phyloP scores from a whole-genome alignment of 306 rosid species.

The Amphicarpaea edgeworthii region DNA sequence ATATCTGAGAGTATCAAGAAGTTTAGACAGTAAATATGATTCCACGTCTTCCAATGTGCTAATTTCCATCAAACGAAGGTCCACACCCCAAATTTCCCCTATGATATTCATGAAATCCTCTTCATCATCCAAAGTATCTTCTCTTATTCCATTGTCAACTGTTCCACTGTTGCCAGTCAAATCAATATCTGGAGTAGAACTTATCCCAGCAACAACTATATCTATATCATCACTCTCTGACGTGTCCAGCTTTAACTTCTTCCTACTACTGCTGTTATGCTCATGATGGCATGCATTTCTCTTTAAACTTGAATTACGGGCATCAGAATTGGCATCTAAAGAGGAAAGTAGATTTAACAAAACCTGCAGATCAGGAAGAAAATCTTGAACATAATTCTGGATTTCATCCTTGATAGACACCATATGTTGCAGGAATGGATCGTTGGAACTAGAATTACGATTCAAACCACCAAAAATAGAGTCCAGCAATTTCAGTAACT shows the following conservation, averaged over 20 bases:
- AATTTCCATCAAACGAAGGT: slow-evolving; percentile 45
- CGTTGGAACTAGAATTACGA: slow-evolving; percentile 42
- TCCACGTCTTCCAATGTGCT: slow-evolving; percentile 55
- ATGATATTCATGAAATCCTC: slow-evolving; percentile 56
- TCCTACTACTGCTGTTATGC: slow-evolving; percentile 45
- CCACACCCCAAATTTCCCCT: slow-evolving; percentile 78
- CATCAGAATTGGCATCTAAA: slow-evolving; percentile 60
- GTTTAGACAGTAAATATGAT: slow-evolving; percentile 66
- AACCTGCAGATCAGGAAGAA: slow-evolving; percentile 88
- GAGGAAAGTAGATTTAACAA: slow-evolving; percentile 72
- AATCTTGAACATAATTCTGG: slow-evolving; percentile 70
- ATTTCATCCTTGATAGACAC: slow-evolving; percentile 68
- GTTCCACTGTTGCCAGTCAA: slow-evolving; percentile 43
- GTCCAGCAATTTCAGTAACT: slow-evolving; percentile 72
- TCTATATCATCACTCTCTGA: slow-evolving; percentile 61
- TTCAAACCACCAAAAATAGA: slow-evolving; percentile 60
- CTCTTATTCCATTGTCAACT: slow-evolving; percentile 44
- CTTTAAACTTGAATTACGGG: slow-evolving; percentile 52
- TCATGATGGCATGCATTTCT: slow-evolving; percentile 59
- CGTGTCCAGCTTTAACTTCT: slow-evolving; percentile 62
- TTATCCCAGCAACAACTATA: slow-evolving; percentile 76
- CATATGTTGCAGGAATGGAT: slow-evolving; percentile 38
- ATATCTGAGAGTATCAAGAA: slow-evolving; percentile 79
- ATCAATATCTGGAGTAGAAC: slow-evolving; percentile 50
- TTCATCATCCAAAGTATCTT: slow-evolving; percentile 52